Base-by-base conservation (phyloP, 1,139 yeast genomes). In the Yamadazyma dendronema region DNA sequence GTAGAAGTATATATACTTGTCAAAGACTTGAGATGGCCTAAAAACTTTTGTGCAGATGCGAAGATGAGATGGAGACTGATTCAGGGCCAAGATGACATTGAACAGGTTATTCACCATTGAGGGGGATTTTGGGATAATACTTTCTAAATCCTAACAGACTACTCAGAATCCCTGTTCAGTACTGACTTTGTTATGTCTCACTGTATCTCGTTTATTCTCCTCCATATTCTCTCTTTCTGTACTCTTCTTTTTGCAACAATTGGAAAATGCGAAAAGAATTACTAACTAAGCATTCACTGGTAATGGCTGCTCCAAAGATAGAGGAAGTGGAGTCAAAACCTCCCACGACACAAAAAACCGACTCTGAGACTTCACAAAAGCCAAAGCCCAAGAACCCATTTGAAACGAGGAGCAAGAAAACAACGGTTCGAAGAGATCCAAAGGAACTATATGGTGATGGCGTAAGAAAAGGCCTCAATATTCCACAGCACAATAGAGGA, bases 381-480 rank as follows among this genome's bases (percentile, higher is more conserved):
- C 30, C 35, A 12, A 23, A 39, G 34, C 8, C 22, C 22, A 19
- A 21, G 45, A 68, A 69, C 41, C 74, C 74, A 3, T 69, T 69
- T 47, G 59, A 51, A 4, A 38, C 47, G 3, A 44, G 42, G 12
- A 31, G 41, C 4, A 59, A 59, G 47, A 59, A 56, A 43, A 51
- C 56, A 3, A 65, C 74, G 2, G 50, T 68, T 8, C 52, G 53
- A 42, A 49, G 73, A 41, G 56, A 61, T 14, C 56, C 66, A 0
- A 58, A 60, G 25, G 71, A 67, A 17, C 57, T 65, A 1, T 67
- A 69, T 42, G 36, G 35, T 3, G 43, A 43, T 9, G 60, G 62
- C 0, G 38, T 50, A 17, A 46, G 39, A 22, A 66, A 61, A 40
- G 74, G 74, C 1, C 56, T 71, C 33, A 56, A 67, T 38, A 54